phyloP scores from a whole-genome alignment of 306 rosid species.

The Quillaja saponaria region DNA sequence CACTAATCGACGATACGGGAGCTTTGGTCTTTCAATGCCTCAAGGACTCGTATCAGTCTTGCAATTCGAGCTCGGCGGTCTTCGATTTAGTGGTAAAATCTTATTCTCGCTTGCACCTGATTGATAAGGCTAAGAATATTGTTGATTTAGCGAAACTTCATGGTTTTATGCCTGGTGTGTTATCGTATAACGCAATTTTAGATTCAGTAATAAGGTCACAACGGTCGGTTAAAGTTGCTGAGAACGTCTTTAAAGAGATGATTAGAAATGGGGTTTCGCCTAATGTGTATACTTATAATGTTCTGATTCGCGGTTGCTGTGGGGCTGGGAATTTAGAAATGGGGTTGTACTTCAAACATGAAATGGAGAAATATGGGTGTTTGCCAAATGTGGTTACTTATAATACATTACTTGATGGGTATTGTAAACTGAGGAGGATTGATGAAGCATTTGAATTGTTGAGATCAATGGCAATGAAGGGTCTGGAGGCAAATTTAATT shows the following conservation, averaged over 20 bases:
- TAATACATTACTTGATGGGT: slow-evolving; percentile 68
- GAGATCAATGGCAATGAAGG: slow-evolving; percentile 49
- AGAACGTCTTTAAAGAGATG: slow-evolving; percentile 63
- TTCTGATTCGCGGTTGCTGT: slow-evolving; percentile 71
- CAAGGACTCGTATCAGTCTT: slow-evolving; percentile 48
- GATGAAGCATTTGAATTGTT: slow-evolving; percentile 59
- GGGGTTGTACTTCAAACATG: slow-evolving; percentile 48
- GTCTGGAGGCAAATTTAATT: slow-evolving; percentile 72
- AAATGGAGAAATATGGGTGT: slow-evolving; percentile 73
- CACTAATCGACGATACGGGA: slow-evolving; percentile 43
- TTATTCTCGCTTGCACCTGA: slow-evolving; percentile 51
- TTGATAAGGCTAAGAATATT: slow-evolving; percentile 50
- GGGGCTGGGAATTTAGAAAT: slow-evolving; percentile 49
- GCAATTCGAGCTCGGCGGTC: slow-evolving; percentile 67
- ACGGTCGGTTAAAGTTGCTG: slow-evolving; percentile 40
- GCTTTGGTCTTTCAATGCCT: slow-evolving; percentile 53
- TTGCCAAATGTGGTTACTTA: slow-evolving; percentile 72
- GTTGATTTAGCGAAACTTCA: slow-evolving; percentile 53
- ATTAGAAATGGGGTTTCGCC: slow-evolving; percentile 56
- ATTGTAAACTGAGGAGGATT: slow-evolving; percentile 51
- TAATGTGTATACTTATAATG: slow-evolving; percentile 70
- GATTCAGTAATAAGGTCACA: slow-evolving; percentile 49
- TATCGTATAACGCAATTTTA: slow-evolving; percentile 67
- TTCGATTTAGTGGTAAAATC: slow-evolving; percentile 75
- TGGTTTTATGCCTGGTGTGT: slow-evolving; percentile 65